A percentile compares a stretch with the other conserved stretches of the same genome.
phyloP scores from a whole-genome alignment of 163 green algal species.

The Picocystis sp. region DNA sequence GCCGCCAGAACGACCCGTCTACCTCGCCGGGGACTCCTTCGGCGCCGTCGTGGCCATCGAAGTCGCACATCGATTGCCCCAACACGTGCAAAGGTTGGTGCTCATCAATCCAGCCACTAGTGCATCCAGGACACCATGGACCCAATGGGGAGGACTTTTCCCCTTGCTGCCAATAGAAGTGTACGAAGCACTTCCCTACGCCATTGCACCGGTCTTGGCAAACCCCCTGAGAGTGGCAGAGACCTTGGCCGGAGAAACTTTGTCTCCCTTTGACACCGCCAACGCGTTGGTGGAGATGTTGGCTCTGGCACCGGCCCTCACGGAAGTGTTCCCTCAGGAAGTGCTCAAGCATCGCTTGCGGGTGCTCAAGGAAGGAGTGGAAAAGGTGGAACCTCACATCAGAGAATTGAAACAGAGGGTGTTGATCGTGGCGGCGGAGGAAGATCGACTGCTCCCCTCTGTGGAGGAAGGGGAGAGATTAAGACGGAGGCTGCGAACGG shows the following conservation, averaged over 20 bases:
- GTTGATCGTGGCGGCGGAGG: slow-evolving; percentile 46
- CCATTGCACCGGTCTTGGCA: slow-evolving; percentile 56
- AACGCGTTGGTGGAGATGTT: no score
- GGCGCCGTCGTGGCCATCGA: slow-evolving; percentile 23
- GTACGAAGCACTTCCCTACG: slow-evolving; percentile 41
- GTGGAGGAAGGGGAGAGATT: slow-evolving; percentile 44
- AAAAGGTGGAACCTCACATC: slow-evolving; percentile 20
- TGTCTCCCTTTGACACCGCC: no score
- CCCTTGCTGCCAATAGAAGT: slow-evolving; percentile 21
- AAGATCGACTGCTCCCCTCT: slow-evolving; percentile 57
- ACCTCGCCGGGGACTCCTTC: slow-evolving; percentile 20
- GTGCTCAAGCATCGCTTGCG: slow-evolving; percentile 59
- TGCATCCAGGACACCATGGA: slow-evolving; percentile 49
- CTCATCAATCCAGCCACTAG: slow-evolving; percentile 78
- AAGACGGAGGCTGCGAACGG: slow-evolving; percentile 5
- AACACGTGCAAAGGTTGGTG: slow-evolving; percentile 30
- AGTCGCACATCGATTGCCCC: slow-evolving; percentile 11
- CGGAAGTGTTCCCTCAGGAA: slow-evolving; percentile 41
- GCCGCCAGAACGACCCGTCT: slow-evolving; percentile 15
- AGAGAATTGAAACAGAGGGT: slow-evolving; percentile 14
- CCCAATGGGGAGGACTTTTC: slow-evolving; percentile 45
- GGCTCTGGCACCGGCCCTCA: no score
- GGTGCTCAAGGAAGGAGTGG: slow-evolving; percentile 51
- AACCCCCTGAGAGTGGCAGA: slow-evolving; percentile 56
- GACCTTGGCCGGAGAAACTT: no score